Conservation (phyloP, 352 stramenopile genomes). For the Phytophthora rubi region DNA sequence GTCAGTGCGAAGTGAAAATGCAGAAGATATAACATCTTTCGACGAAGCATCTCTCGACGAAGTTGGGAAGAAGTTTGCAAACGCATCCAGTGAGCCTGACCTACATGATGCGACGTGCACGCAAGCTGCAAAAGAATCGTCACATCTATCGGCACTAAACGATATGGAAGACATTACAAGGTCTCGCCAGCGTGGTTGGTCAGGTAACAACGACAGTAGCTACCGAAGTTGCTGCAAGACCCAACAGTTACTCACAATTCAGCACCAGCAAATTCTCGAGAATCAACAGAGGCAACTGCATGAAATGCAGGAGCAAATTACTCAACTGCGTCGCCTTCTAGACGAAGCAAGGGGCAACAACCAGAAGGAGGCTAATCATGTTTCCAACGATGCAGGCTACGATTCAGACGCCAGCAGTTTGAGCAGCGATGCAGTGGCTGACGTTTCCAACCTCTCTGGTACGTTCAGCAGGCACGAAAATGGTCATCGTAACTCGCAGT, state of each 20-base stretch:
- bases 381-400: slow-evolving; percentile 21
- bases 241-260: slow-evolving; percentile 69
- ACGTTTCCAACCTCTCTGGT: slow-evolving; percentile 37
- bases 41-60: background rate
- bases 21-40: background rate
- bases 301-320: slow-evolving; percentile 79
- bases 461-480: slow-evolving; percentile 28
- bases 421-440: slow-evolving; percentile 27
- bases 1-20: slow-evolving; percentile 5
- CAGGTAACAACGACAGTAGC: slow-evolving; percentile 19
- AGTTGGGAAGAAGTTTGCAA: slow-evolving; percentile 11
- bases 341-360: slow-evolving; percentile 32
- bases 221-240: slow-evolving; percentile 65
- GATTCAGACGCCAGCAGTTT: slow-evolving; percentile 39
- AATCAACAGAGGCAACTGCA: slow-evolving; percentile 76
- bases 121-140: slow-evolving; percentile 1
- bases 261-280: slow-evolving; percentile 82
- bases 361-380: slow-evolving; percentile 20
- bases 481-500: slow-evolving; percentile 24
- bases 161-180: slow-evolving; percentile 5
- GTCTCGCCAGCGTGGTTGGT: slow-evolving; percentile 9
- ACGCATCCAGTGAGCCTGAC: background rate
- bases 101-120: slow-evolving; percentile 10
- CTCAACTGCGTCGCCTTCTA: slow-evolving; percentile 55
- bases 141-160: slow-evolving; percentile 6